Evolutionary conservation across 345 rosid species (phyloP).

Genomic region (Acer negundo): DNA sequence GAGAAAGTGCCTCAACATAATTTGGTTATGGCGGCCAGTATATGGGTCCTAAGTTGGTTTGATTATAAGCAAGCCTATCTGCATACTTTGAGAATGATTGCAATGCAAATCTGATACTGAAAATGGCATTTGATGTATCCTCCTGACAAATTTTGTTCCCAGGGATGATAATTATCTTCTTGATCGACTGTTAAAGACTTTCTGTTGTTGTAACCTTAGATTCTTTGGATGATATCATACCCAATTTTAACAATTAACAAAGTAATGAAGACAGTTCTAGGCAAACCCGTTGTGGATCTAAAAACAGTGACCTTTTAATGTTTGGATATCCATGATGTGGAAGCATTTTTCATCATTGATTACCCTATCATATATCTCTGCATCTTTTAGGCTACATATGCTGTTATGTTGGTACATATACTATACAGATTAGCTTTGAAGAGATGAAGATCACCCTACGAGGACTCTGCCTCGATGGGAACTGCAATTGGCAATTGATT

Average conservation of each 20-base stretch:
- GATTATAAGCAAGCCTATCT: neutral
- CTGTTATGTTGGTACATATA: neutral
- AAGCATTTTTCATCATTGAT: neutral
- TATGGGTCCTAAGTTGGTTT: neutral
- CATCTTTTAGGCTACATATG: neutral
- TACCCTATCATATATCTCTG: neutral
- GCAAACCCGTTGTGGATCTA: too few relatives aligned
- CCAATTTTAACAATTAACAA: too few relatives aligned
- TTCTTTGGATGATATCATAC: neutral
- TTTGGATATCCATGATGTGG: neutral
- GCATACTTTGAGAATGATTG: neutral
- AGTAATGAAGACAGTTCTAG: neutral
- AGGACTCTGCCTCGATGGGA: neutral
- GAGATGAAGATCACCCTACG: neutral
- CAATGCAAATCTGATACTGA: neutral
- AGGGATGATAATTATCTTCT: neutral
- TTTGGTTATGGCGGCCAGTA: neutral
- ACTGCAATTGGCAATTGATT: too few relatives aligned
- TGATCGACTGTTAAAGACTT: neutral
- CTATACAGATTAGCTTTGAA: neutral
- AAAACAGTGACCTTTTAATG: neutral
- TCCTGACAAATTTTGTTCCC: conserved; percentile 2
- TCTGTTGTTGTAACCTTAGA: neutral
- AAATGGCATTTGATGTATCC: neutral
- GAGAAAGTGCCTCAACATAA: neutral